Conservation (phyloP, 2,329 filamentous ascomycete species). For the Fusarium euwallaceae region DNA sequence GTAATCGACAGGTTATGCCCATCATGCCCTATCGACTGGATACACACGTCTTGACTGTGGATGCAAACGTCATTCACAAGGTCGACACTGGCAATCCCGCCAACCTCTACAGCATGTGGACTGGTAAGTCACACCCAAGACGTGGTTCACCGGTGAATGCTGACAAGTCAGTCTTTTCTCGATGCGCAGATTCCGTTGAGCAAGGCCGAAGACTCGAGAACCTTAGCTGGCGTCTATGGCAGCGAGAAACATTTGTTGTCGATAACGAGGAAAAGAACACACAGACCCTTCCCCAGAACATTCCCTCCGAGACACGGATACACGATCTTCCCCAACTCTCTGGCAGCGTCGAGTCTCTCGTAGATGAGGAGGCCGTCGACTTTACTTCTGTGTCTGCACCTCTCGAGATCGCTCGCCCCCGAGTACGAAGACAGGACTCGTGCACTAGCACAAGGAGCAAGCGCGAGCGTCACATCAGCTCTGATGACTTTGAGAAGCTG, state of each 20-base stretch:
- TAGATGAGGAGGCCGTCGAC: slow-evolving; percentile 76
- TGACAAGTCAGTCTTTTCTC: slow-evolving; percentile 82
- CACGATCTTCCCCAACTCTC: slow-evolving; percentile 79
- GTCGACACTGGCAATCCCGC: slow-evolving; percentile 94
- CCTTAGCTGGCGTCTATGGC: slow-evolving; percentile 96
- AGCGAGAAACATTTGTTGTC: slow-evolving; percentile 77
- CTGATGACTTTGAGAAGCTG: slow-evolving; percentile 92
- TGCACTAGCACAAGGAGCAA: slow-evolving; percentile 77
- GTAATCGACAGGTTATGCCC: slow-evolving; percentile 53
- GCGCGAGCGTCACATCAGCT: slow-evolving; percentile 92
- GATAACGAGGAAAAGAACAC: slow-evolving; percentile 76
- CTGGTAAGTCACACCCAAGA: slow-evolving; percentile 73
- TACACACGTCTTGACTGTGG: slow-evolving; percentile 89
- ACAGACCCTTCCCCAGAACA: slow-evolving; percentile 64
- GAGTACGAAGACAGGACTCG: slow-evolving; percentile 79
- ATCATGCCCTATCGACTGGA: slow-evolving; percentile 87
- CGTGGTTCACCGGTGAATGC: slow-evolving; percentile 33
- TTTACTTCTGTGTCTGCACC: slow-evolving; percentile 67
- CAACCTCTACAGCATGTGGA: slow-evolving; percentile 97
- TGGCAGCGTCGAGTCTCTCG: slow-evolving; percentile 80
- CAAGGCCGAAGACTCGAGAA: slow-evolving; percentile 95
- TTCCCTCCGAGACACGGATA: slow-evolving; percentile 58
- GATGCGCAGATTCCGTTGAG: slow-evolving; percentile 93
- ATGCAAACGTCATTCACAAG: slow-evolving; percentile 91
- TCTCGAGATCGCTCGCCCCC: slow-evolving; percentile 73